Evolutionary conservation across 768 basidiomycete species (phyloP), one percentile per base, ranked within the genome.

Genomic region (Serendipita sp.): DNA sequence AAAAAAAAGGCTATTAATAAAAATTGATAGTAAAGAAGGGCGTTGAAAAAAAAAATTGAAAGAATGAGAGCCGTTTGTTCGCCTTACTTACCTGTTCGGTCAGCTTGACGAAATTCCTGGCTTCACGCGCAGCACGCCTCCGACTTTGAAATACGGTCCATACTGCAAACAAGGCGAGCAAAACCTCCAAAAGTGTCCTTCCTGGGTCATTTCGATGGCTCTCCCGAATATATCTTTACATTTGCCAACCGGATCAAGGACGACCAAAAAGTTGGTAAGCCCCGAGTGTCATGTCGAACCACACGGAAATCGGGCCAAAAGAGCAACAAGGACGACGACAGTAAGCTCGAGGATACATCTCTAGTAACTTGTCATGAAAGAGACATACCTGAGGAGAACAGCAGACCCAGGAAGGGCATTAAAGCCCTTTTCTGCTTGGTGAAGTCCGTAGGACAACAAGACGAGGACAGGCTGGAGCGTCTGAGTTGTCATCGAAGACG

Each of bases 121-220:
- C 86, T 30, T 81, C 83, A 65, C 84, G 81, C 69, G 96, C 93
- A 54, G 88, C 87, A 44, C 91, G 80, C 0, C 94, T 97, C 38
- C 95, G 78, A 7, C 87, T 86, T 75, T 94, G 91, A 47, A 96
- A 73, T n/a, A 97, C 77, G 0, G 95, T 97, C 65, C 91, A 78
- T 63, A 98, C 81, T 23, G 90, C 92, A 70, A 97, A 96, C 51
- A 90, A 77, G 64, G 93, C 73, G 41, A 99, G 82, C 60, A 95
- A 83, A 23, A 97, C 73, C 75, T 99, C 96, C 62, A 99, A 81
- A 7, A 97, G 69, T 0, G 91, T 92, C 64, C 96, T 80, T 36
- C 88, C 90, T 0, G 96, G 96, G 75, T 99, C 96, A 72, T 99
- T 89, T 74, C 90, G 89, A 74, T 99, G 94, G 0, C 91, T 94